Percentiles rank a stretch among this genome's conserved stretches.
phyloP scores from a whole-genome alignment of 495 filamentous ascomycete species.

The Podospora didyma region DNA sequence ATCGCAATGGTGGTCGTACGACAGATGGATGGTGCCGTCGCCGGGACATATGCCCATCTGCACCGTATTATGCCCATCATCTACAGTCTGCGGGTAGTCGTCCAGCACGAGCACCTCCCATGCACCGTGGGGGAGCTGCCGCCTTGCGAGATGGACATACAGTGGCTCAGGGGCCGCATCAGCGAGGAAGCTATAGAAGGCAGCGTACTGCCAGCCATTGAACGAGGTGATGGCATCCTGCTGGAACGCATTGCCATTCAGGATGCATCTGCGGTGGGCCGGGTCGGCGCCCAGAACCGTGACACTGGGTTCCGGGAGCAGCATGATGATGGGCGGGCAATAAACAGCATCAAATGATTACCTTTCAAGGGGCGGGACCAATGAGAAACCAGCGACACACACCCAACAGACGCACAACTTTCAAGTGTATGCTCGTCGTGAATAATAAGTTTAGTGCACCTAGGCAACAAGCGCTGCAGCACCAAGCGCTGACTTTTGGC shows the following conservation, averaged over 20 bases:
- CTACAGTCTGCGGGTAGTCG: constrained; percentile 45
- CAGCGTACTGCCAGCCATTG: constrained; percentile 42
- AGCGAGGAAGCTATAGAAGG: constrained; percentile 35
- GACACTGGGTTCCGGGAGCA: constrained; percentile 24
- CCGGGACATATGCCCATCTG: constrained; percentile 44
- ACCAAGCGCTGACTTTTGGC: not conserved
- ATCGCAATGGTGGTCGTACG: constrained; percentile 44
- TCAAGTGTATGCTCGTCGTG: no score
- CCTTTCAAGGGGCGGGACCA: no score
- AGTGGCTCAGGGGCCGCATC: constrained; percentile 25
- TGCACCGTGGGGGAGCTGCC: constrained; percentile 27
- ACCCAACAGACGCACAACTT: not conserved
- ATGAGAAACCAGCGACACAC: not conserved
- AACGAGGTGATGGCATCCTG: constrained; percentile 38
- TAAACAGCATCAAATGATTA: not conserved
- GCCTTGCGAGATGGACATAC: constrained; percentile 40
- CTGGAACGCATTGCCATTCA: constrained; percentile 43
- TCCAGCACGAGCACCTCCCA: constrained; percentile 44
- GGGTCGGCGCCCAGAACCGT: constrained; percentile 34
- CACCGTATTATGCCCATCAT: constrained; percentile 49
- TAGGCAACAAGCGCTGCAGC: no score
- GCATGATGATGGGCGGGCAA: not conserved
- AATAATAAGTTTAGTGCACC: no score
- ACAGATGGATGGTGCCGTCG: constrained; percentile 47
- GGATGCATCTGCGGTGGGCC: constrained; percentile 29